Conservation (phyloP, 192 early-diverging fungal species). For the Gonapodya prolifera region DNA sequence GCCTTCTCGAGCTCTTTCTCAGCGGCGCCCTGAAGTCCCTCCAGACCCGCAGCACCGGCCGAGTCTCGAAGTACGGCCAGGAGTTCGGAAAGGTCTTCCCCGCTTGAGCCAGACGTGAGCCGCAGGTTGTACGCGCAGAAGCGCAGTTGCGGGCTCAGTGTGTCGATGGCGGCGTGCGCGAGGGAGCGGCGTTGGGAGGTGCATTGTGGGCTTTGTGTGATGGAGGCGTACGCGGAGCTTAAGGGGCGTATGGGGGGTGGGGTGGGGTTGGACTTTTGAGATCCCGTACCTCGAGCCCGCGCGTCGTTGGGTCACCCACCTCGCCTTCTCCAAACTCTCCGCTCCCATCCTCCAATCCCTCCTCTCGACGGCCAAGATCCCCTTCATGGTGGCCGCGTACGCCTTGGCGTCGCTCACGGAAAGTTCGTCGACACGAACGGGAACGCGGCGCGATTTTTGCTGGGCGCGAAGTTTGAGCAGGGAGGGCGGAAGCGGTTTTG, state of each 20-base stretch:
- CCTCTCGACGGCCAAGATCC: constrained; percentile 50
- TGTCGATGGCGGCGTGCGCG: constrained; percentile 54
- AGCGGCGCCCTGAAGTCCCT: no score
- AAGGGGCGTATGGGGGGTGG: no score
- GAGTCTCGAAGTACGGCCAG: no score
- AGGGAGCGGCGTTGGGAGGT: constrained; percentile 24
- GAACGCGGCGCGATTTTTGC: constrained; percentile 26
- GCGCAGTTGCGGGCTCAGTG: constrained; percentile 64
- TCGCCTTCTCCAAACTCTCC: constrained; percentile 40
- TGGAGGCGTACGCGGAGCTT: no score
- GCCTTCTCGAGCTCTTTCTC: no score
- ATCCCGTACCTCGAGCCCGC: no score
- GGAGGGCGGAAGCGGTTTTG: neutral
- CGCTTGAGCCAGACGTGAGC: no score
- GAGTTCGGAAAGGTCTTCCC: no score
- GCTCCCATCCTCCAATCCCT: constrained; percentile 53
- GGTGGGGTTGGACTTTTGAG: no score
- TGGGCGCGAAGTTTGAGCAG: constrained; percentile 28
- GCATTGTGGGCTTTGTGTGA: no score
- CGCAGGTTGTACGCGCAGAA: constrained; percentile 65
- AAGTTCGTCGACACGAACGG: constrained; percentile 19
- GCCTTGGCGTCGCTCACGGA: constrained; percentile 22
- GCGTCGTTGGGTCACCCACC: constrained; percentile 12
- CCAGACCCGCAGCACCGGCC: no score
- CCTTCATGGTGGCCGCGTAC: constrained; percentile 54